Evolutionary conservation across 2,329 filamentous ascomycete genomes (phyloP), one percentile per base, ranked within the genome.

Genomic region (Epicoccum sorghinum): DNA sequence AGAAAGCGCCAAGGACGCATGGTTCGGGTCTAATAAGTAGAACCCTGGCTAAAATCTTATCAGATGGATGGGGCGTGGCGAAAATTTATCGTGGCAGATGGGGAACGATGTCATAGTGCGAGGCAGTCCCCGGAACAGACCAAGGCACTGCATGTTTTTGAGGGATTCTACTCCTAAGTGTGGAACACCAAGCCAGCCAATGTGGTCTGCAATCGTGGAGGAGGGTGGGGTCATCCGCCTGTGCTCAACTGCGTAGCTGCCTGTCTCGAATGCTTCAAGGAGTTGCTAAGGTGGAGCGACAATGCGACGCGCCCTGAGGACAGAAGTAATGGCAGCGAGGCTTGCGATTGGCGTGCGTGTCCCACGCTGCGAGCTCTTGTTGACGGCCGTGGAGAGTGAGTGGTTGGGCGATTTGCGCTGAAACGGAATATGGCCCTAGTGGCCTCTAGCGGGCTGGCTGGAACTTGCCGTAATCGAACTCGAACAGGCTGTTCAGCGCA

Each of bases 401-500:
- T 40, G 40, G 48, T 41, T 46, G 38, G 39, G 27, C 9, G 35
- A 13, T 29, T 33, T 40, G 46, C 42, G n/a, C 61, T 73, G 70
- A 73, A 68, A 69, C 68, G 42, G 32, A 43, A 47, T 42, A 38
- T 18, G 13, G 33, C 32, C 13, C 42, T 46, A 46, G 41, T 24
- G 24, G 27, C 23, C 18, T 25, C 22, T 55, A 50, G 52, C 52
- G 60, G 59, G 57, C 48, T 35, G n/a, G 14, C 25, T 62, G 62
- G 64, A 43, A 65, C 60, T 60, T 67, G 65, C 62, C 65, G 64
- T 59, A 52, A 52, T 55, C 14, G 24, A 27, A 37, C 59, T 18
- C 27, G 55, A 55, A 46, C 41, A 45, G 46, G 52, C 57, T 55
- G 39, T 50, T 55, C 62, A 46, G 47, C 40, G 60, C 32, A 32